A percentile compares a stretch with the other conserved stretches of the same genome.
Conservation (phyloP, 2,329 filamentous ascomycete genomes). For the Drechslera avenae region DNA sequence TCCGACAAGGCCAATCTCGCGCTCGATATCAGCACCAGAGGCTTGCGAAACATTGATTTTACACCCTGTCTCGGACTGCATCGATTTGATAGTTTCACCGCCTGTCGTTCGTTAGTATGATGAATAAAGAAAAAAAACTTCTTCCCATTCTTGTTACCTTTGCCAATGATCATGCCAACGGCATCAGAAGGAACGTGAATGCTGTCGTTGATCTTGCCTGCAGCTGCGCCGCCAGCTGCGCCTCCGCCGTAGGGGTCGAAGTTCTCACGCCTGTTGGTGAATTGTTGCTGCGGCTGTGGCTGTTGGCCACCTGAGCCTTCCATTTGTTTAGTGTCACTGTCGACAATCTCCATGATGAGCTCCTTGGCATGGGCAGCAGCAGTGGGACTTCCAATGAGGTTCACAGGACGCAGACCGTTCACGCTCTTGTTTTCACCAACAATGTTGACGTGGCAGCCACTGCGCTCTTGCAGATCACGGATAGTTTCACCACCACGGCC, state of each 20-base stretch:
- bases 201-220: conserved; percentile 73
- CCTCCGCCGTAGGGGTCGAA: conserved; percentile 52
- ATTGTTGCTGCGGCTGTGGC: conserved; percentile 21
- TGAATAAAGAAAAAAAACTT: not conserved
- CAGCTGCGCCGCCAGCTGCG: conserved; percentile 24
- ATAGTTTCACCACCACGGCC: conserved; percentile 94
- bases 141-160: conserved; percentile 58
- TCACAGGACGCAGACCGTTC: conserved; percentile 86
- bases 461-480: conserved; percentile 86
- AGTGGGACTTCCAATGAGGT: conserved; percentile 79
- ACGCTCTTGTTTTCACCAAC: conserved; percentile 91
- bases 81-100: conserved; percentile 91
- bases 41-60: conserved; percentile 93
- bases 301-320: conserved; percentile 36
- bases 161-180: conserved; percentile 95
- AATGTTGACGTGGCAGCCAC: conserved; percentile 95
- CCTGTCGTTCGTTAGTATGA: conserved; percentile 50
- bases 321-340: conserved; percentile 73
- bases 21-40: conserved; percentile 76
- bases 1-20: conserved; percentile 86
- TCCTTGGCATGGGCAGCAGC: conserved; percentile 81
- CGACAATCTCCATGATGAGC: conserved; percentile 90
- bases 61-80: conserved; percentile 85
- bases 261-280: conserved; percentile 43
- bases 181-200: conserved; percentile 88